Base-by-base conservation (phyloP, 305 asterid genomes). In the Rubia balearica region DNA sequence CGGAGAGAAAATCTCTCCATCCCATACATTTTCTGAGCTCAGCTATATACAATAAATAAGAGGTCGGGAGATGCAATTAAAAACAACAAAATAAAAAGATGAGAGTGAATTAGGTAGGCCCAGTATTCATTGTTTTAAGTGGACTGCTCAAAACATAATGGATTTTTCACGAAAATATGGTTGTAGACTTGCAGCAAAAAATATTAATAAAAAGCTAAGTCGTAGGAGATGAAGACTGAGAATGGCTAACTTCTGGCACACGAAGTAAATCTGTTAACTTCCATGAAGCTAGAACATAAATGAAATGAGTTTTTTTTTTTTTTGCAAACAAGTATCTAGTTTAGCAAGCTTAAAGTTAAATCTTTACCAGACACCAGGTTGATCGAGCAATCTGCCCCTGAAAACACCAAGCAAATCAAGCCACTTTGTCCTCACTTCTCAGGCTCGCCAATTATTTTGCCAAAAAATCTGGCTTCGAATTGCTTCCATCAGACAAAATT, bases 401-500 rank as follows among this genome's bases (percentile, higher is more conserved):
- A 53, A 6, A n/a, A 36, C 49, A 36, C 64, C 4, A n/a, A 33
- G 55, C 11, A 4, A 30, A 48, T 61, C 63, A 53, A 9, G 4
- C 19, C 22, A 10, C 41, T 49, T 59, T 61, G 7, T 11, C 36
- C 63, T 49, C 30, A 33, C 72, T 51, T 45, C 36, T 17, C 63
- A 65, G 70, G 72, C n/a, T 71, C 71, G 61, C 55, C 59, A 61
- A 51, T 49, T 65, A 75, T 81, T 81, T 84, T 16, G 75, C 81
- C 36, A 65, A 82, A 56, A 78, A 71, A 75, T 80, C 87, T 74
- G 85, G 84, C 75, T 80, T 87, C 59, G 73, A 79, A 79, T 77
- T 76, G 77, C 80, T 80, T 73, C 74, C 83, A 48, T 83, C 78
- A 7, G 98, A 84, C 71, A 86, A 82, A 71, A 88, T 78, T 76